Percentiles rank a stretch among this genome's conserved stretches.
These are phyloP conservation scores for Takakia lepidozioides DNA, from an alignment of 225 moss, liverwort and hornwort species.

Conservation along the genomic window DNA sequence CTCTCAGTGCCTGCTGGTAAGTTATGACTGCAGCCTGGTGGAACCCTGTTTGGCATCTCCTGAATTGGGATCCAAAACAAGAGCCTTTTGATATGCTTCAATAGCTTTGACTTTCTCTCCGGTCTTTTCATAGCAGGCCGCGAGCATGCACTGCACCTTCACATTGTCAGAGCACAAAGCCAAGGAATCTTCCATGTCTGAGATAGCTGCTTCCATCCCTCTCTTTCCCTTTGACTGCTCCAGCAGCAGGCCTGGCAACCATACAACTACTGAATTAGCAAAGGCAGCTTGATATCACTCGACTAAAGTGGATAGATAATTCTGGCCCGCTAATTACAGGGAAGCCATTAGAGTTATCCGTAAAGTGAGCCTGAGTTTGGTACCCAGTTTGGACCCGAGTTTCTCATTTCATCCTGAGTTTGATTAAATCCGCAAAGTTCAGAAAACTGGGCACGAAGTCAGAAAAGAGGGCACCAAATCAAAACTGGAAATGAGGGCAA, in stretches of 20 bases:
- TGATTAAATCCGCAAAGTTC: too few relatives aligned
- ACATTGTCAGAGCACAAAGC: slow-evolving; percentile 19
- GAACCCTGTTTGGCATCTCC: slow-evolving; percentile 20
- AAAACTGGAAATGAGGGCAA: too few relatives aligned
- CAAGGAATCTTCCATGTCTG: slow-evolving; percentile 35
- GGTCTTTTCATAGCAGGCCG: slow-evolving; percentile 33
- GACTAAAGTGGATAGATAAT: too few relatives aligned
- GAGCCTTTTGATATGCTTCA: slow-evolving; percentile 28
- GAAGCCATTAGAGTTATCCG: too few relatives aligned
- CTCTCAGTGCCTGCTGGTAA: too few relatives aligned
- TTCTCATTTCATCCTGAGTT: too few relatives aligned
- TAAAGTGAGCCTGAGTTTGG: too few relatives aligned
- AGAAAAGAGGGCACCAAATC: too few relatives aligned
- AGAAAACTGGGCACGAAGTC: too few relatives aligned
- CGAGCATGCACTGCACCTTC: slow-evolving; percentile 23
- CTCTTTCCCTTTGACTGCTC: slow-evolving; percentile 21
- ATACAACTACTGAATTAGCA: neutral
- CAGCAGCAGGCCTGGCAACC: slow-evolving; percentile 21
- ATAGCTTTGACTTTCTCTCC: slow-evolving; percentile 24
- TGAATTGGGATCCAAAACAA: slow-evolving; percentile 18
- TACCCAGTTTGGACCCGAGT: too few relatives aligned
- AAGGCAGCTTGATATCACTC: neutral
- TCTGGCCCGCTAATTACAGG: neutral
- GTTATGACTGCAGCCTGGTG: neutral
- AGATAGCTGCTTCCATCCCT: slow-evolving; percentile 23